Conservation (phyloP, 2,329 filamentous ascomycete genomes). For the Cryoendolithus antarcticus region DNA sequence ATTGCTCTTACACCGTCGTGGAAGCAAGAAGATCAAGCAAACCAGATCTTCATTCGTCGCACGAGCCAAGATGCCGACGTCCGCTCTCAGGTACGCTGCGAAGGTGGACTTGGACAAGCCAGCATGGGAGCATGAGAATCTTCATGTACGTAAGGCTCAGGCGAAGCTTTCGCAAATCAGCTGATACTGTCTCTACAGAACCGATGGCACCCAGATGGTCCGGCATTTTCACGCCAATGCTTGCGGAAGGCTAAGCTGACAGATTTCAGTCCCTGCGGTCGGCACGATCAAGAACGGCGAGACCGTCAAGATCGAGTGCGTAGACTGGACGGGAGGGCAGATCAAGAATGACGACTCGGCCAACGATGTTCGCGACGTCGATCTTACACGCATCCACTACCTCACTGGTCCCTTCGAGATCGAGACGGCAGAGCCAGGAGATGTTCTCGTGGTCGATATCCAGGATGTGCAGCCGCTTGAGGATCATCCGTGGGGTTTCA, state of each 20-base stretch:
- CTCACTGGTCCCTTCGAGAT: constrained; percentile 82
- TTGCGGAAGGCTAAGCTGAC: neutral
- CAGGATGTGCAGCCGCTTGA: constrained; percentile 85
- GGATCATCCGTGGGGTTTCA: constrained; percentile 82
- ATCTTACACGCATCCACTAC: constrained; percentile 76
- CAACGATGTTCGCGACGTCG: constrained; percentile 76
- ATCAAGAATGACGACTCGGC: constrained; percentile 81
- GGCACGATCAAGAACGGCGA: constrained; percentile 69
- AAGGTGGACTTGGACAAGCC: constrained; percentile 63
- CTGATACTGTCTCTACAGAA: constrained; percentile 44
- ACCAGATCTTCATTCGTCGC: neutral
- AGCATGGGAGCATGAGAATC: constrained; percentile 51
- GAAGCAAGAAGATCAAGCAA: neutral
- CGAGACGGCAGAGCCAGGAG: constrained; percentile 70
- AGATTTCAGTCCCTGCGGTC: constrained; percentile 54
- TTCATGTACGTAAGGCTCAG: constrained; percentile 10
- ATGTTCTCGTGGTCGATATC: constrained; percentile 77
- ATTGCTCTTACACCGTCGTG: too few species aligned
- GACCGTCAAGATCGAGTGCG: constrained; percentile 85
- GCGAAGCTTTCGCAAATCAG: neutral
- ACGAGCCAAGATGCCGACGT: constrained; percentile 31
- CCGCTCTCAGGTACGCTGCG: constrained; percentile 56
- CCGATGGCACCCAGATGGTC: constrained; percentile 85
- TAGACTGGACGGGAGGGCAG: constrained; percentile 65
- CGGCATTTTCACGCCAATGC: constrained; percentile 9